These are phyloP conservation scores for Xylaria grammica DNA, from an alignment of 495 filamentous ascomycete genomes.

Conservation along the genomic window DNA sequence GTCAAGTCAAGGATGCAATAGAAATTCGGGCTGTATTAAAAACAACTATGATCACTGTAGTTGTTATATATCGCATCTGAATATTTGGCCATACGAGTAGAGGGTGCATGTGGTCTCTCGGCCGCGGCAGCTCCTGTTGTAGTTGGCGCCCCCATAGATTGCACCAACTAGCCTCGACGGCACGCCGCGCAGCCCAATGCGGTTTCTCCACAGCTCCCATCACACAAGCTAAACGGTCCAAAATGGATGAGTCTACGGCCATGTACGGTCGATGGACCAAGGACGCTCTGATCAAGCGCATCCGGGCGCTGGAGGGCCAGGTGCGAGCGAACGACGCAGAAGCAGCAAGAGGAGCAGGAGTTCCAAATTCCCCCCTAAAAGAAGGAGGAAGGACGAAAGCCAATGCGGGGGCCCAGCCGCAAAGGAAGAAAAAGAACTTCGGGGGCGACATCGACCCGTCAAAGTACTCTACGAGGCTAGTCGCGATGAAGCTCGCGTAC, in stretches of 20 bases:
- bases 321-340: constrained; percentile 53
- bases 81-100: too few relatives aligned
- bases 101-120: constrained; percentile 30
- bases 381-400: constrained; percentile 14
- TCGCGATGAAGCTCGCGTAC: constrained; percentile 94
- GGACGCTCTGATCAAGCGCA: constrained; percentile 66
- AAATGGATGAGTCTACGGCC: constrained; percentile 33
- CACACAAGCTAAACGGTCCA: constrained; percentile 16
- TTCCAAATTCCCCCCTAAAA: not conserved
- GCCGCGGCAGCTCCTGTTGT: constrained; percentile 22
- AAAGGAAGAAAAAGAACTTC: constrained; percentile 44
- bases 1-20: too few relatives aligned
- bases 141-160: constrained; percentile 26
- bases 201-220: constrained; percentile 22
- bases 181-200: constrained; percentile 26
- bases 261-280: constrained; percentile 64
- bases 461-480: constrained; percentile 79
- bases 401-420: constrained; percentile 14
- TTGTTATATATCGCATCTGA: not conserved
- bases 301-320: constrained; percentile 68
- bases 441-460: constrained; percentile 68
- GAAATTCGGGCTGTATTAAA: not conserved
- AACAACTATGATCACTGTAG: not conserved
- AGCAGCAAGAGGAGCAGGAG: not conserved
- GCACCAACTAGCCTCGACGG: constrained; percentile 14